Evolutionary conservation across 805 yeast species (phyloP).

Genomic region (Candida wancherniae): DNA sequence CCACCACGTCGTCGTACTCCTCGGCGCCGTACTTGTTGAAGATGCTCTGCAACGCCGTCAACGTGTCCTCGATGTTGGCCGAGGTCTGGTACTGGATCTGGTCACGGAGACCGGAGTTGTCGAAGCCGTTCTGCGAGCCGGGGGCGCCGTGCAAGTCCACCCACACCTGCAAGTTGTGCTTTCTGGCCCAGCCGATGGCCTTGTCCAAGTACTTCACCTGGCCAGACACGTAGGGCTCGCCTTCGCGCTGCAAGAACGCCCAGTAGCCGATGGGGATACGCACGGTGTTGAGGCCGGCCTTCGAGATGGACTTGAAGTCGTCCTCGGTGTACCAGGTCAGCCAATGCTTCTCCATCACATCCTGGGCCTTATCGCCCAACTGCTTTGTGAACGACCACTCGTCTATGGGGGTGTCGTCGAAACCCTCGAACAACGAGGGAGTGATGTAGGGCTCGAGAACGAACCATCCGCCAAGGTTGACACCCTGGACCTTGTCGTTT

Average conservation of each 20-base stretch:
- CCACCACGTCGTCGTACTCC: conserved; percentile 63
- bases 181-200: conserved; percentile 73
- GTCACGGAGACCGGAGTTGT: conserved; percentile 86
- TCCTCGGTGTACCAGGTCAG: conserved; percentile 64
- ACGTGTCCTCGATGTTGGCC: conserved; percentile 35
- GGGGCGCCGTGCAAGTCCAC: conserved; percentile 95
- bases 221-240: conserved; percentile 86
- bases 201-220: conserved; percentile 66
- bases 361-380: conserved; percentile 58
- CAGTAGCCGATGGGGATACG: conserved; percentile 94
- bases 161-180: conserved; percentile 69
- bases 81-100: conserved; percentile 13
- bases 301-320: conserved; percentile 59
- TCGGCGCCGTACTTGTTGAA: conserved; percentile 59
- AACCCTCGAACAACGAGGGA: conserved; percentile 64
- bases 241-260: conserved; percentile 63
- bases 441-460: conserved; percentile 84
- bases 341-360: conserved; percentile 66
- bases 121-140: conserved; percentile 95
- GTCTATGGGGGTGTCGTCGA: conserved; percentile 55
- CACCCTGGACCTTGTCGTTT: conserved; percentile 51
- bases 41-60: conserved; percentile 50
- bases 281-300: conserved; percentile 72
- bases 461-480: conserved; percentile 87
- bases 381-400: conserved; percentile 64